Evolutionary conservation across 805 yeast genomes (phyloP).

Genomic region (Cyberlindnera mycetangii): DNA sequence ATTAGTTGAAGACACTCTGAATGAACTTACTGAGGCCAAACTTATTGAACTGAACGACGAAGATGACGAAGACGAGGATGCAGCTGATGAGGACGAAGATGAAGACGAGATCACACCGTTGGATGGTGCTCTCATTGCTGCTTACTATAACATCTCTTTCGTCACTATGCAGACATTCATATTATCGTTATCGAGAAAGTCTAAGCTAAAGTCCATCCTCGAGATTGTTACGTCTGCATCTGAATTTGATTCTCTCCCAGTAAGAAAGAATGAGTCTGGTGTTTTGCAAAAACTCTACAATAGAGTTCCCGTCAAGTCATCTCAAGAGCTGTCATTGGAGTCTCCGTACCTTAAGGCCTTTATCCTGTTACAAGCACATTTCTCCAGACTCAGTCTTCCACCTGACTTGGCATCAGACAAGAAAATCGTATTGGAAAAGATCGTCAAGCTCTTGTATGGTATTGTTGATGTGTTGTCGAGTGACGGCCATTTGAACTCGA

Average conservation of each 20-base stretch:
- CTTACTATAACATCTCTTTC: constrained; percentile 66
- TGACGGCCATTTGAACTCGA: constrained; percentile 76
- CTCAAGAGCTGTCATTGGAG: constrained; percentile 31
- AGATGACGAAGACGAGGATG: constrained; percentile 36
- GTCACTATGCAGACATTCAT: constrained; percentile 63
- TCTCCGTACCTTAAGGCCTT: constrained; percentile 70
- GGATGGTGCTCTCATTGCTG: constrained; percentile 71
- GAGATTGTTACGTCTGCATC: constrained; percentile 64
- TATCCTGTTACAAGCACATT: constrained; percentile 75
- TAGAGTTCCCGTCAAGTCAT: constrained; percentile 59
- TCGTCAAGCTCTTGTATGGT: constrained; percentile 56
- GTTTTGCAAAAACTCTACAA: constrained; percentile 49
- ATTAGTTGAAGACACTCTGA: constrained; percentile 66
- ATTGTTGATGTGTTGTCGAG: constrained; percentile 73
- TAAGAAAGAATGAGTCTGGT: constrained; percentile 58
- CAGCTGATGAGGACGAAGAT: constrained; percentile 26
- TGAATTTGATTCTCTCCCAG: constrained; percentile 68
- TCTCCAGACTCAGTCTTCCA: constrained; percentile 62
- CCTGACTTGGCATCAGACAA: constrained; percentile 61
- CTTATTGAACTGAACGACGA: constrained; percentile 54
- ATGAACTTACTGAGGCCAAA: constrained; percentile 58
- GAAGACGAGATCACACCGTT: constrained; percentile 49
- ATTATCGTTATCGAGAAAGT: constrained; percentile 46
- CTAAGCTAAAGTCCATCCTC: constrained; percentile 59
- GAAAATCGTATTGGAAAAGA: constrained; percentile 44